Percentiles rank a stretch among this genome's conserved stretches.
Conservation (phyloP, 352 stramenopile genomes). For the Phytophthora megakarya region DNA sequence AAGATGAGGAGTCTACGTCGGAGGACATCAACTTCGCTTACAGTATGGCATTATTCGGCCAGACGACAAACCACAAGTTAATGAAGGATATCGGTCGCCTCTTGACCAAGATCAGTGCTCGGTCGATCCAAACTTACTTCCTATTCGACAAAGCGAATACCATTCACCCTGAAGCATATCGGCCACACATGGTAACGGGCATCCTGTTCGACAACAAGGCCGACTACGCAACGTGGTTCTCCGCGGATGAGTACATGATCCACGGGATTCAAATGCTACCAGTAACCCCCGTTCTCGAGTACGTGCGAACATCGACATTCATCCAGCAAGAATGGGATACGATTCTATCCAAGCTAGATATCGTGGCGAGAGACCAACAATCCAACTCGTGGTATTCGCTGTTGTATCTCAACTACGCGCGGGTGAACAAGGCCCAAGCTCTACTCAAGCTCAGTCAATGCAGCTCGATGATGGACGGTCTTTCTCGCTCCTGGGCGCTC, state of each 20-base stretch:
- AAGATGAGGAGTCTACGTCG: slow-evolving; percentile 69
- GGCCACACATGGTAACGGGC: slow-evolving; percentile 56
- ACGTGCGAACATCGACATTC: slow-evolving; percentile 56
- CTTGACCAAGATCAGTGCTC: slow-evolving; percentile 61
- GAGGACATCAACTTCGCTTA: slow-evolving; percentile 77
- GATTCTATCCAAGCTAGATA: slow-evolving; percentile 52
- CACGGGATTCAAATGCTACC: slow-evolving; percentile 85
- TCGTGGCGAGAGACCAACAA: slow-evolving; percentile 47
- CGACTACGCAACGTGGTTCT: slow-evolving; percentile 85
- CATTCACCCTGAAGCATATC: slow-evolving; percentile 53
- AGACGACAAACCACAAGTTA: slow-evolving; percentile 42
- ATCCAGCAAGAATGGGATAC: slow-evolving; percentile 64
- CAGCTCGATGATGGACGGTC: slow-evolving; percentile 65
- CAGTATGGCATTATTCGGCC: slow-evolving; percentile 53
- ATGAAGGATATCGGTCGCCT: slow-evolving; percentile 55
- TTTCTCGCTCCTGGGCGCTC: slow-evolving; percentile 82
- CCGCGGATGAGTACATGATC: slow-evolving; percentile 65
- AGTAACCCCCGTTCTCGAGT: slow-evolving; percentile 65
- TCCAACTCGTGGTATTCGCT: slow-evolving; percentile 67
- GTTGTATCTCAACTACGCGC: slow-evolving; percentile 76
- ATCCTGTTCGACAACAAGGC: slow-evolving; percentile 86
- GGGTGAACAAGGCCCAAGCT: slow-evolving; percentile 47
- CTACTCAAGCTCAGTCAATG: slow-evolving; percentile 63
- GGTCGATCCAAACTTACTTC: slow-evolving; percentile 71
- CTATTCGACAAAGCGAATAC: slow-evolving; percentile 62